Percentiles rank a stretch among this genome's conserved stretches.
phyloP scores from a whole-genome alignment of 164 flowering plant genomes.

The Litsea cubeba region DNA sequence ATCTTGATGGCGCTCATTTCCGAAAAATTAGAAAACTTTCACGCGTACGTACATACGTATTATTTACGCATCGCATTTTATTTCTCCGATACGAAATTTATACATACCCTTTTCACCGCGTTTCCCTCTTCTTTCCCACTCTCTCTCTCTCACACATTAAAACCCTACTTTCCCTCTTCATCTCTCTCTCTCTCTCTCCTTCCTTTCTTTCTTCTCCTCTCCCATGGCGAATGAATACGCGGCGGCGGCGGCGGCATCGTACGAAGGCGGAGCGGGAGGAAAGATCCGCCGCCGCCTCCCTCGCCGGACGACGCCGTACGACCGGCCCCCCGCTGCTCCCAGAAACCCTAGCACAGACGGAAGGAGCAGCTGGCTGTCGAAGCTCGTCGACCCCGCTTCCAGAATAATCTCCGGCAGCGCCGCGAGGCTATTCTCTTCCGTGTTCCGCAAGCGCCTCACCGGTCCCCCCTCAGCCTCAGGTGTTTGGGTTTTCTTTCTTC shows the following conservation, averaged over 20 bases:
- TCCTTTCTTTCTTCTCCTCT: conserved; percentile 16
- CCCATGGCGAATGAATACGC: conserved; percentile 16
- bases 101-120: no score
- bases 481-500: background rate
- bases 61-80: no score
- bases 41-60: no score
- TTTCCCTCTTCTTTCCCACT: background rate
- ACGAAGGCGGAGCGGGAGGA: conserved; percentile 52
- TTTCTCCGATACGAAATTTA: no score
- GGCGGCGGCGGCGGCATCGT: conserved; percentile 16
- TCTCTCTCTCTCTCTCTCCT: background rate
- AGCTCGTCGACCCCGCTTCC: conserved; percentile 79
- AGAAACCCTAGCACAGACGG: conserved; percentile 20
- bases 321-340: conserved; percentile 46
- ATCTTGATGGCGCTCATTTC: no score
- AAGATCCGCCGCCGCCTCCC: conserved; percentile 45
- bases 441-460: conserved; percentile 50
- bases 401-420: conserved; percentile 55
- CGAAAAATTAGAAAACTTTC: no score
- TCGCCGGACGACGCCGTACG: conserved; percentile 61
- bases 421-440: conserved; percentile 44
- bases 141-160: background rate
- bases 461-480: conserved; percentile 24
- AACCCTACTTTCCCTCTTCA: conserved; percentile 3
- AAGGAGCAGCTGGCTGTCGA: conserved; percentile 53